Evolutionary conservation across 139 green algal species (phyloP).

Genomic region (Picochlorum sp.): DNA sequence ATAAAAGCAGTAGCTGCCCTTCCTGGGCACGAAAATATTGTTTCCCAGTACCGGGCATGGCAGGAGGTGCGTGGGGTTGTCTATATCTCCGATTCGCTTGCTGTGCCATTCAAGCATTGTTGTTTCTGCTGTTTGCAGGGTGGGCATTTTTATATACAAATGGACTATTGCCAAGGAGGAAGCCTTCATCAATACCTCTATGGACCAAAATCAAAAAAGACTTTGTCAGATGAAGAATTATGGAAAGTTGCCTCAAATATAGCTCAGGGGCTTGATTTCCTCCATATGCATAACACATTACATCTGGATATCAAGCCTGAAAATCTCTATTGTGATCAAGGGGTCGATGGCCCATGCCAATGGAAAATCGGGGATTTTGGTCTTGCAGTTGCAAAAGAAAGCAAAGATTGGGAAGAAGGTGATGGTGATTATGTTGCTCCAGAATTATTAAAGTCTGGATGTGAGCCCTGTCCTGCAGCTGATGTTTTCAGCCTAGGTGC

Average conservation of each 20-base stretch:
- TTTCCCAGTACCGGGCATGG: conserved; percentile 61
- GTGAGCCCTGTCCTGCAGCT: conserved; percentile 27
- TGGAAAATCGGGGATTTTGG: conserved; percentile 69
- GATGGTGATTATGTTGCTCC: conserved; percentile 71
- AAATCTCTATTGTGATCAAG: conserved; percentile 46
- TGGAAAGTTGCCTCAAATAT: conserved; percentile 26
- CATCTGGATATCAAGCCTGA: conserved; percentile 82
- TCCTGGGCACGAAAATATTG: conserved; percentile 55
- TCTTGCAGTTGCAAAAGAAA: conserved; percentile 34
- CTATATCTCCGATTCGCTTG: neutral
- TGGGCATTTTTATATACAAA: conserved; percentile 66
- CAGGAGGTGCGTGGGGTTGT: conserved; percentile 35
- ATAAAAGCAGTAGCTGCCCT: conserved; percentile 50
- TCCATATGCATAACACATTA: conserved; percentile 54
- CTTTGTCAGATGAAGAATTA: conserved; percentile 12
- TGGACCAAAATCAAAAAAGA: neutral
- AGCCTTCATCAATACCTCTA: conserved; percentile 23
- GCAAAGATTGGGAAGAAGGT: conserved; percentile 65
- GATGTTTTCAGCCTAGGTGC: conserved; percentile 53
- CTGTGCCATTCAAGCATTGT: neutral
- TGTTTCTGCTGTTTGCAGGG: neutral
- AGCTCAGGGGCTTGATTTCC: conserved; percentile 44
- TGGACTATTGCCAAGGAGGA: conserved; percentile 45
- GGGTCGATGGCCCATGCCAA: conserved; percentile 11
- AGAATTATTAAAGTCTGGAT: conserved; percentile 42